phyloP scores from a whole-genome alignment of 2,329 filamentous ascomycete species.

The Penicillium rolfsii region DNA sequence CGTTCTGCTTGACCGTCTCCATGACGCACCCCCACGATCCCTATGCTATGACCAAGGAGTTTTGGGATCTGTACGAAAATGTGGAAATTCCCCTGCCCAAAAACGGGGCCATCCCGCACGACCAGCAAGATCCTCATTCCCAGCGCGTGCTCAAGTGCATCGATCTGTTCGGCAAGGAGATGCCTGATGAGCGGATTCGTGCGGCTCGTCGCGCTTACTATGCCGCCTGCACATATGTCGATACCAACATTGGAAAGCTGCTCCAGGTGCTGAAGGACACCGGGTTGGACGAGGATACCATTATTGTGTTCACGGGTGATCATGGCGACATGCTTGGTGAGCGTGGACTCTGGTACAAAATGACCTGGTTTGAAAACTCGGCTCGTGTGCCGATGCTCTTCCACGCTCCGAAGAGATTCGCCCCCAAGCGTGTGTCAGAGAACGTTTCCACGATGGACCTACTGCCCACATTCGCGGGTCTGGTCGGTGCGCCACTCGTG shows the following conservation, averaged over 20 bases:
- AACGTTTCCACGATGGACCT: conserved; percentile 92
- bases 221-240: conserved; percentile 89
- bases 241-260: conserved; percentile 86
- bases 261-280: conserved; percentile 77
- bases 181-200: conserved; percentile 84
- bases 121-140: conserved; percentile 84
- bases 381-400: conserved; percentile 86
- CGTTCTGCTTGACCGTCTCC: conserved; percentile 88
- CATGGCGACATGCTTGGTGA: conserved; percentile 97
- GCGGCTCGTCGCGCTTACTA: conserved; percentile 87
- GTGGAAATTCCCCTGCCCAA: conserved; percentile 85
- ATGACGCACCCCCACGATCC: conserved; percentile 94
- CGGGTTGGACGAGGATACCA: conserved; percentile 79
- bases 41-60: conserved; percentile 91
- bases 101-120: conserved; percentile 70
- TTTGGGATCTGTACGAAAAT: conserved; percentile 88
- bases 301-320: conserved; percentile 89
- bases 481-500: conserved; percentile 72
- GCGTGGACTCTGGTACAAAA: conserved; percentile 92
- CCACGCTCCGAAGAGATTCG: conserved; percentile 75
- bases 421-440: conserved; percentile 73
- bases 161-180: conserved; percentile 81
- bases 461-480: conserved; percentile 82
- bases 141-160: conserved; percentile 83
- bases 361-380: conserved; percentile 93